A percentile compares a stretch with the other conserved stretches of the same genome.
Evolutionary conservation across 2,329 filamentous ascomycete genomes (phyloP).

Genomic region (Didymella pinodella): DNA sequence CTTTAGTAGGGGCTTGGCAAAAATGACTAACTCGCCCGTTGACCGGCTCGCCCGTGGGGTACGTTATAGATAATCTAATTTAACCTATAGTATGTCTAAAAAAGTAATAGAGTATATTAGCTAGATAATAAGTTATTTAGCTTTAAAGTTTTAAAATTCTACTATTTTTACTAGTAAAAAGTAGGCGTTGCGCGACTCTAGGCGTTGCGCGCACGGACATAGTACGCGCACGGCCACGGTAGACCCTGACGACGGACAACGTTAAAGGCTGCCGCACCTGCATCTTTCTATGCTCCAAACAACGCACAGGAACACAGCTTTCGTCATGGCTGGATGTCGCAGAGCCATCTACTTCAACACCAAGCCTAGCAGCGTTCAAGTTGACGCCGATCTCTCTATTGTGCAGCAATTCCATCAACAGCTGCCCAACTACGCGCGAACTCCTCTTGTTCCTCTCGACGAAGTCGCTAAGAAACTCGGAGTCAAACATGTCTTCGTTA

Average conservation of each 20-base stretch:
- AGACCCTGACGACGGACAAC: constrained; percentile 1
- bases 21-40: no score
- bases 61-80: no score
- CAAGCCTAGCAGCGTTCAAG: neutral
- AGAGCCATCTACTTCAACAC: constrained; percentile 3
- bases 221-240: no score
- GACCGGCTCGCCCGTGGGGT: no score
- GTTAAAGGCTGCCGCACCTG: neutral
- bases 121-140: no score
- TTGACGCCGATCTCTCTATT: neutral
- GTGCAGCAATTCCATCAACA: constrained; percentile 61
- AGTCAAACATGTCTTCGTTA: constrained; percentile 64
- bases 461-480: constrained; percentile 65
- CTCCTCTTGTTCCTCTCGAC: constrained; percentile 63
- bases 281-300: neutral
- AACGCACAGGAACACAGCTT: neutral
- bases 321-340: neutral
- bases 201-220: no score
- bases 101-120: no score
- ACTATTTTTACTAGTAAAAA: no score
- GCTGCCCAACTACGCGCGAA: constrained; percentile 65
- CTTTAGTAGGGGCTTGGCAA: no score
- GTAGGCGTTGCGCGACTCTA: no score
- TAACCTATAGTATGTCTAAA: no score
- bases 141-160: no score